Conservation (phyloP, 2,329 filamentous ascomycete genomes). For the Penicillium corylophilum region DNA sequence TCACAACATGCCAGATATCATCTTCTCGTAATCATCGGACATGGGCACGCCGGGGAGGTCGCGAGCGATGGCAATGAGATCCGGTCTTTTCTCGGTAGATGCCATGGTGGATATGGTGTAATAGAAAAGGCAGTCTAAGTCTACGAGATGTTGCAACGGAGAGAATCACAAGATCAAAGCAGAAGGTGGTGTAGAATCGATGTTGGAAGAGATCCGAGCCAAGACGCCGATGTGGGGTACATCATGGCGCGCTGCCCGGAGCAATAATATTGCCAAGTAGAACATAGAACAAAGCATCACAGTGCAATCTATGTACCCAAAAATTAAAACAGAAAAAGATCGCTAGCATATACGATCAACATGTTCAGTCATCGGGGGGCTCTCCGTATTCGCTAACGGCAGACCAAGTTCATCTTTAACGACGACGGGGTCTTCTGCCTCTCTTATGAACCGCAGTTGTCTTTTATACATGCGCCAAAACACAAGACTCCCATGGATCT, state of each 20-base stretch:
- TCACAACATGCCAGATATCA: constrained; percentile 40
- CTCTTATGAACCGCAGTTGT: constrained; percentile 10
- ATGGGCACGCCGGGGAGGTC: constrained; percentile 25
- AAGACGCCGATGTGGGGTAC: neutral
- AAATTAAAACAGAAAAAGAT: neutral
- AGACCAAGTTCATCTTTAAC: neutral
- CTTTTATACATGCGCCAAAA: constrained; percentile 42
- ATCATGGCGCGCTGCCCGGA: neutral
- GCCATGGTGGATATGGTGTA: constrained; percentile 12
- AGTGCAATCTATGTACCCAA: neutral
- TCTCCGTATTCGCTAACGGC: neutral
- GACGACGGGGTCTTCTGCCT: neutral
- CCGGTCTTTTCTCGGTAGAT: constrained; percentile 26
- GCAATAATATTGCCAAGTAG: neutral
- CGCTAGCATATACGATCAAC: neutral
- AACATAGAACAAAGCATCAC: neutral
- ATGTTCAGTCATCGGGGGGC: neutral
- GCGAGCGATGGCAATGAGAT: constrained; percentile 33
- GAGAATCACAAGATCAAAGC: no score
- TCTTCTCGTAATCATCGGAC: constrained; percentile 37
- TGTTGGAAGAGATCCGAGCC: neutral
- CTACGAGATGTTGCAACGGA: no score
- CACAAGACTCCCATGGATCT: constrained; percentile 45
- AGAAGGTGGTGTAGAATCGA: no score
- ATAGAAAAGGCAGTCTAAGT: no score